Percentiles rank a stretch among this genome's conserved stretches.
These are phyloP conservation scores for Teunomyces lycoperdinae DNA, from an alignment of 805 yeast genomes.

Conservation along the genomic window DNA sequence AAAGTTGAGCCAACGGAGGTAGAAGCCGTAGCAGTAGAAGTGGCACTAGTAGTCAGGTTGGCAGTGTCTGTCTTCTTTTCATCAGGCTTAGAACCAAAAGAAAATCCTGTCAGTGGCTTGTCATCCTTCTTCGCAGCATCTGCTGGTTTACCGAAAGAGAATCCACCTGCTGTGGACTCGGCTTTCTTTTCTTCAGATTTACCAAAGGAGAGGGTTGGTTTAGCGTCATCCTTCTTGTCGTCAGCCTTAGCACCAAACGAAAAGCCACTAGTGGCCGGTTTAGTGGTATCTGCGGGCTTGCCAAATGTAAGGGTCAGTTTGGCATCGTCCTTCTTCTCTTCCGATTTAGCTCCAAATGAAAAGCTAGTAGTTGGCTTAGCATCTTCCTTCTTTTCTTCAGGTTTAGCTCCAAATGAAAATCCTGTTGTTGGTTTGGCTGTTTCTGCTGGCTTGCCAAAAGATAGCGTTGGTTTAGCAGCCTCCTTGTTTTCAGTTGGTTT, in stretches of 20 bases:
- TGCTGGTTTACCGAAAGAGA: slow-evolving; percentile 18
- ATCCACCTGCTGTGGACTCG: slow-evolving; percentile 4
- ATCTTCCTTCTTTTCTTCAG: neutral
- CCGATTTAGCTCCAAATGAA: slow-evolving; percentile 16
- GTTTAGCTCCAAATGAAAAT: slow-evolving; percentile 7
- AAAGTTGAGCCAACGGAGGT: slow-evolving; percentile 27
- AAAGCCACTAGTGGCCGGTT: neutral
- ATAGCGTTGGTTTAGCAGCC: slow-evolving; percentile 10
- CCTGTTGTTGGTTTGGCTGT: slow-evolving; percentile 2
- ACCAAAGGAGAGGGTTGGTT: neutral
- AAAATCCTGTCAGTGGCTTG: slow-evolving; percentile 15
- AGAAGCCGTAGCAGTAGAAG: slow-evolving; percentile 17
- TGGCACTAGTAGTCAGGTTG: slow-evolving; percentile 5
- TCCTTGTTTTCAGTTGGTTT: slow-evolving; percentile 13
- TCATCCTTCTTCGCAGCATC: slow-evolving; percentile 21
- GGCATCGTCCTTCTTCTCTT: slow-evolving; percentile 17
- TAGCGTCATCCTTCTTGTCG: neutral
- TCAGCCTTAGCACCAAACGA: neutral
- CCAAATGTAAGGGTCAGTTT: slow-evolving; percentile 6
- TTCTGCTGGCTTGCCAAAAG: slow-evolving; percentile 11
- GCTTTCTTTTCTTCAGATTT: slow-evolving; percentile 1
- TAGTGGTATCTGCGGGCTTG: neutral
- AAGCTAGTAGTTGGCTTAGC: slow-evolving; percentile 9
- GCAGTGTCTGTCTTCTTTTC: slow-evolving; percentile 6
- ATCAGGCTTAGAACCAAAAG: slow-evolving; percentile 21